phyloP scores from a whole-genome alignment of 805 yeast genomes.

The Wickerhamomyces pijperi region DNA sequence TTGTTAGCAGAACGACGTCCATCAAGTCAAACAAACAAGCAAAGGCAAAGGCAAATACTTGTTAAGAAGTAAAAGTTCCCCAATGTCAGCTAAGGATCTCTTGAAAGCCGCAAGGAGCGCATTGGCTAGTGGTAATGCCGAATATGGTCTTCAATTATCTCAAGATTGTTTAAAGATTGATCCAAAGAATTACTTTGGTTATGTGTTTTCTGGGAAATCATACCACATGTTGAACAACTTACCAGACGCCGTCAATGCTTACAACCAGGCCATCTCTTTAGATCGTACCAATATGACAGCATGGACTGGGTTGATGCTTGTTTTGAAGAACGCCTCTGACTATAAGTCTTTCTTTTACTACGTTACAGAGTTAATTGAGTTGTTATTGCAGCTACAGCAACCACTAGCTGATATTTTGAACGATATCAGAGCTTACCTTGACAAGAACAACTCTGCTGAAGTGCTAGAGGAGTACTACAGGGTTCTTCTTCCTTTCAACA shows the following conservation, averaged over 20 bases:
- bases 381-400: constrained; percentile 30
- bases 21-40: no score
- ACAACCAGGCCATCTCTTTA: constrained; percentile 36
- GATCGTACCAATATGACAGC: constrained; percentile 47
- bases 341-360: constrained; percentile 34
- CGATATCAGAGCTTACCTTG: constrained; percentile 35
- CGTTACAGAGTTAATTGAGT: constrained; percentile 31
- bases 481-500: constrained; percentile 43
- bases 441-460: constrained; percentile 18
- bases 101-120: constrained; percentile 42
- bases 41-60: neutral
- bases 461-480: constrained; percentile 38
- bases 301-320: constrained; percentile 70
- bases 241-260: constrained; percentile 30
- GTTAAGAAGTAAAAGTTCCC: neutral
- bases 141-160: constrained; percentile 45
- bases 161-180: constrained; percentile 48
- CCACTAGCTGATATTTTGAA: constrained; percentile 37
- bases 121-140: constrained; percentile 46
- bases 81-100: constrained; percentile 24
- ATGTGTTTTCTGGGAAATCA: constrained; percentile 64
- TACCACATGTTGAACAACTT: constrained; percentile 32
- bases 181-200: constrained; percentile 49
- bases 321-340: constrained; percentile 27
- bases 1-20: no score